phyloP scores from a whole-genome alignment of 1,284 basidiomycete genomes.

The Ceratobasidium sp. region DNA sequence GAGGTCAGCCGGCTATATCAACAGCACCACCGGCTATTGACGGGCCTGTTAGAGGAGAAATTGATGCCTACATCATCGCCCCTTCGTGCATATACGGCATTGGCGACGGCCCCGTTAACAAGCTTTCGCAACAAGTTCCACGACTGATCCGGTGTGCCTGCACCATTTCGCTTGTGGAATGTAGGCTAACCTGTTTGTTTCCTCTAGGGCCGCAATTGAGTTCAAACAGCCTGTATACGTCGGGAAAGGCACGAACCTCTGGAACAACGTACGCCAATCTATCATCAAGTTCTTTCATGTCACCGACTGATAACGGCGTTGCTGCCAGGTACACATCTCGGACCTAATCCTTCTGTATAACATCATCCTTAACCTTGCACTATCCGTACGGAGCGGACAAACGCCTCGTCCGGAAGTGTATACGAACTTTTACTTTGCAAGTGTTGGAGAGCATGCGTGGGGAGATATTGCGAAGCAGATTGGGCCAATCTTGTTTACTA shows the following conservation, averaged over 20 bases:
- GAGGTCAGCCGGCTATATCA: slow-evolving; percentile 25
- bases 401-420: slow-evolving; percentile 8
- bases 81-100: slow-evolving; percentile 56
- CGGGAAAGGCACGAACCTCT: slow-evolving; percentile 53
- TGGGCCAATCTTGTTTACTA: slow-evolving; percentile 41
- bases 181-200: background rate
- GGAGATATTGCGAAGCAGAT: slow-evolving; percentile 41
- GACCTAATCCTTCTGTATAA: slow-evolving; percentile 48
- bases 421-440: slow-evolving; percentile 44
- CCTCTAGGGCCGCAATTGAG: slow-evolving; percentile 52
- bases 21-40: background rate
- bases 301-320: slow-evolving; percentile 2
- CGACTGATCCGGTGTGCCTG: slow-evolving; percentile 39
- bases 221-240: slow-evolving; percentile 52
- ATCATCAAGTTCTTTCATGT: background rate
- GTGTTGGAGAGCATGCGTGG: slow-evolving; percentile 41
- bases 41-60: slow-evolving; percentile 45
- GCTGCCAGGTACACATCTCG: slow-evolving; percentile 46
- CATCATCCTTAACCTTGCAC: slow-evolving; percentile 46
- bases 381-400: slow-evolving; percentile 28
- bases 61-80: slow-evolving; percentile 55
- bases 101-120: slow-evolving; percentile 49
- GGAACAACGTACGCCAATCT: slow-evolving; percentile 44
- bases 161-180: background rate
- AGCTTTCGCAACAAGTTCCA: slow-evolving; percentile 44